A percentile compares a stretch with the other conserved stretches of the same genome.
These are phyloP conservation scores for Ramularia endophylla DNA, from an alignment of 2,329 filamentous ascomycete genomes.

Conservation along the genomic window DNA sequence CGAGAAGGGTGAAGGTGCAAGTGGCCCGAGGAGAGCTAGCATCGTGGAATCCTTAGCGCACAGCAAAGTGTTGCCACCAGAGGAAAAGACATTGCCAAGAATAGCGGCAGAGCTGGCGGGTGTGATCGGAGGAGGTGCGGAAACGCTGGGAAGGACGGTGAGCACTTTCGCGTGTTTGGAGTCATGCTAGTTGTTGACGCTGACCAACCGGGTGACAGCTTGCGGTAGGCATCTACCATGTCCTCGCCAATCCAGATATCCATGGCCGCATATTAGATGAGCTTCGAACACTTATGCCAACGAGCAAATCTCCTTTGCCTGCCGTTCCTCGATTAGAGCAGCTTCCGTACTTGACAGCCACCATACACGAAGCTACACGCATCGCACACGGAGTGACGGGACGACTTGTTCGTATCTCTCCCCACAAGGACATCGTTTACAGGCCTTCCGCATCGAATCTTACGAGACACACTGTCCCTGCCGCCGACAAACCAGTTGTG, in stretches of 20 bases:
- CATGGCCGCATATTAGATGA: conserved; percentile 35
- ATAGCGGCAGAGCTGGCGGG: conserved; percentile 38
- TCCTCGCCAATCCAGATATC: conserved; percentile 33
- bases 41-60: conserved; percentile 5
- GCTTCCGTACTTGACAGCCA: conserved; percentile 13
- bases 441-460: too few species aligned
- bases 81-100: conserved; percentile 31
- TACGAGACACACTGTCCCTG: too few species aligned
- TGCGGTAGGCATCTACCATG: conserved; percentile 36
- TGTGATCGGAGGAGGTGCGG: conserved; percentile 42
- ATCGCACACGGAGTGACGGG: conserved; percentile 17
- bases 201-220: conserved; percentile 14
- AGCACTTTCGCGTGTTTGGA: background rate
- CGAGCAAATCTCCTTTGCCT: conserved; percentile 1
- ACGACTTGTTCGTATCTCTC: conserved; percentile 17
- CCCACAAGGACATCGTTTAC: conserved; percentile 15
- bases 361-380: conserved; percentile 16
- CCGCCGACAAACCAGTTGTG: too few species aligned
- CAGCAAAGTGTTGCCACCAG: conserved; percentile 13
- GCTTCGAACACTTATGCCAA: conserved; percentile 22
- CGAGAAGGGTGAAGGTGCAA: too few species aligned
- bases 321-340: conserved; percentile 6
- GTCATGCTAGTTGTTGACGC: too few species aligned
- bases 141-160: conserved; percentile 38
- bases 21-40: too few species aligned